phyloP scores from a whole-genome alignment of 495 filamentous ascomycete genomes.

The Podospora pseudoanserina region DNA sequence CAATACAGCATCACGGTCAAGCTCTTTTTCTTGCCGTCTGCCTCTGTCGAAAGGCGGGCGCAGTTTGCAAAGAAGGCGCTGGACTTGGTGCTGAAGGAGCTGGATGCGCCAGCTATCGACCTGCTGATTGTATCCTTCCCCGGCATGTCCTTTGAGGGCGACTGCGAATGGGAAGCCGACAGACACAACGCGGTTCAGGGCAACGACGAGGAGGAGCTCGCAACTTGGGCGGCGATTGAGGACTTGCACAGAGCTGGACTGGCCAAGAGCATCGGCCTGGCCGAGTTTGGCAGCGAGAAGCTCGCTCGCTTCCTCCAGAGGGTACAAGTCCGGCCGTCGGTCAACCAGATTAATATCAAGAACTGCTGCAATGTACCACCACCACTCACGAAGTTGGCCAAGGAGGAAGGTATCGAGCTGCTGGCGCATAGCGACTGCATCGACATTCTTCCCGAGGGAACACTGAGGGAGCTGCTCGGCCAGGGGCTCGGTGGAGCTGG shows the following conservation, averaged over 20 bases:
- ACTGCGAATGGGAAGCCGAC: constrained; percentile 77
- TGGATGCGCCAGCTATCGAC: constrained; percentile 72
- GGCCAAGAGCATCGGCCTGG: constrained; percentile 71
- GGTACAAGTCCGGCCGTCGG: constrained; percentile 69
- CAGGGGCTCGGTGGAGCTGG: constrained; percentile 61
- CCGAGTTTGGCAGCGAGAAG: constrained; percentile 86
- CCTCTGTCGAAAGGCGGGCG: constrained; percentile 56
- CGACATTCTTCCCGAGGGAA: constrained; percentile 82
- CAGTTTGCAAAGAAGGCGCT: constrained; percentile 72
- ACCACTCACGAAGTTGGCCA: constrained; percentile 78
- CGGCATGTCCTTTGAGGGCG: constrained; percentile 86
- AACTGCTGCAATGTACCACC: constrained; percentile 96
- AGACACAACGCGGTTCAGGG: constrained; percentile 57
- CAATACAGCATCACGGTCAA: constrained; percentile 94
- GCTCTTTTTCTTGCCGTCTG: constrained; percentile 80
- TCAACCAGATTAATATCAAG: constrained; percentile 95
- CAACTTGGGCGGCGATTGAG: constrained; percentile 71
- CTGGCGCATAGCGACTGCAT: constrained; percentile 93
- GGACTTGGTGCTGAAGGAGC: constrained; percentile 70
- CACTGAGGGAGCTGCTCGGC: constrained; percentile 76
- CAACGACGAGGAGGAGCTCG: constrained; percentile 60
- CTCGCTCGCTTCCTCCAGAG: constrained; percentile 55
- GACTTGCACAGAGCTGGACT: constrained; percentile 64
- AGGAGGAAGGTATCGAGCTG: constrained; percentile 78
- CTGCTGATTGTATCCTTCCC: constrained; percentile 92